Evolutionary conservation across 2,329 filamentous ascomycete species (phyloP), one percentile per base, ranked within the genome.

Genomic region (Penicillium aurantiogriseum): DNA sequence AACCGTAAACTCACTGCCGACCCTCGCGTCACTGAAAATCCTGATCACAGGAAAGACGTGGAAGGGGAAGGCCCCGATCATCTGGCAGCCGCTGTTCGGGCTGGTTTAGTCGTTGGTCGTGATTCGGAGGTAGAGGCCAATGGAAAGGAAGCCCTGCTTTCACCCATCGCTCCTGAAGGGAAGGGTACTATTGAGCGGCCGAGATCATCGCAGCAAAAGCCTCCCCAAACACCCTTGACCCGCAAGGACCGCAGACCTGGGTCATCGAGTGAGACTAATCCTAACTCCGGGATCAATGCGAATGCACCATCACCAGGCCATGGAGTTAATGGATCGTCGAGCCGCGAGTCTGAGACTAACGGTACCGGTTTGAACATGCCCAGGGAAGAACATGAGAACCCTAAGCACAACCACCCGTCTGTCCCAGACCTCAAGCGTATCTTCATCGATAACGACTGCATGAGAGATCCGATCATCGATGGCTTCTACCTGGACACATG

Each of bases 401-500:
- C 63, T 78, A 83, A 48, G 78, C 62, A 68, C 51, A 64, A 63
- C 7, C 79, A 81, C 52, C 77, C 81, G 11, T 70, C 83, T 6
- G 67, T 81, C 15, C 71, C 86, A 9, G 90, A 94, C 56, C 87
- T 97, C 67, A 84, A 85, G 57, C 84, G 83, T 21, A 90, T 91
- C 0, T 79, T 84, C 35, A 84, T 99, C 27, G 86, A 91, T 61
- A 90, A 92, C 66, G 90, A 97, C 71, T 97, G 93, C 76, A 99
- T 99, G 92, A 85, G 83, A 17, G 94, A 99, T 74, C 94, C 95
- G 0, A 77, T 99, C 40, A 87, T 88, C 57, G 83, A 91, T 53
- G 79, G 83, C 1, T 99, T 99, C 75, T 90, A 91, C 71, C 85
- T 94, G 45, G 90, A 96, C 61, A 87, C 91, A 2, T 99, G 95